Base-by-base conservation (phyloP, 305 asterid species). In the Fraxinus paxiana region DNA sequence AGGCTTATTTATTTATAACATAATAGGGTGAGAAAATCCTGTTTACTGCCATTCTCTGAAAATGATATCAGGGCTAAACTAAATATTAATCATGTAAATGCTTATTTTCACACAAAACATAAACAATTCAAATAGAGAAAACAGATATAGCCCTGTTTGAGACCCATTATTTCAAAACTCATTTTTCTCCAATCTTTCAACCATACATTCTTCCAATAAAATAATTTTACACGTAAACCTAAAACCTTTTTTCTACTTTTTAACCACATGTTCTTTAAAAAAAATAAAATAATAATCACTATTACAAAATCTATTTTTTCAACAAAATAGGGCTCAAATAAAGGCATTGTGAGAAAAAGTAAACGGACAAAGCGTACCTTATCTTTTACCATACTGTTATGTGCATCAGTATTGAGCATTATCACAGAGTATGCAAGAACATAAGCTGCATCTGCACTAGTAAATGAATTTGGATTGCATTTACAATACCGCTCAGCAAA, bases 331-430 rank as follows among this genome's bases (percentile, higher is more conserved):
- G 51, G 51, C 51, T 43, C 51, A 43, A 43, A 43, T 43, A 43
- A 43, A 43, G 15, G 51, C 65, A 54, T 17, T 6, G 69, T 20
- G 81, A 73, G 37, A 79, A 54, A 26, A 79, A 20, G 71, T 77
- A 38, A 54, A 59, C 5, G 34, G 37, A 13, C 54, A 82, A 65
- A 82, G 82, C 88, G 77, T 85, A 96, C 99, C 98, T 96, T 96
- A 86, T 96, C 98, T 77, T 96, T 96, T 82, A 96, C 99, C 97
- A 93, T 96, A 88, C 82, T 91, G 87, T 96, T 96, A 87, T 96
- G 99, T 78, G 99, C 99, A 92, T 96, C 99, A 26, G 99, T 96
- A 83, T 96, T 96, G 88, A 95, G 99, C 98, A 95, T 92, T 85
- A 95, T 95, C 84, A 96, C 99, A 24, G 99, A 92, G 87, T 96